Evolutionary conservation across 495 filamentous ascomycete species (phyloP).

Genomic region (Elaphomyces granulatus): DNA sequence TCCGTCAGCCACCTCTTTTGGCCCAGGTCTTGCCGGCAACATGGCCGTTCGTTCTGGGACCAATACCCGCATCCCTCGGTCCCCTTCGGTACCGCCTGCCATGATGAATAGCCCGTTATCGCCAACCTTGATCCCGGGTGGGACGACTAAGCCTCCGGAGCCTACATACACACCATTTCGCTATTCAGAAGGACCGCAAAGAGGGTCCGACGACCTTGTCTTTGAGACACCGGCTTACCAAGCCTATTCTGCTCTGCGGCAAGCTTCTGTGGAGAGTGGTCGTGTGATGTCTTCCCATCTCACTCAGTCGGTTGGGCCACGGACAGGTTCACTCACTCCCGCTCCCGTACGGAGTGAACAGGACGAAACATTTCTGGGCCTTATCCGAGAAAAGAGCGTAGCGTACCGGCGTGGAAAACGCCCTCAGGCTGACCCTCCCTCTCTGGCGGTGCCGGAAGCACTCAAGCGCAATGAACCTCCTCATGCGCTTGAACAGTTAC

Average conservation of each 20-base stretch:
- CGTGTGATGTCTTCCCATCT: conserved; percentile 26
- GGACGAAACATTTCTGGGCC: conserved; percentile 32
- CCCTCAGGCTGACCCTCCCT: background rate
- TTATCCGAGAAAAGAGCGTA: conserved; percentile 33
- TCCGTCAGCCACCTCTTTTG: conserved; percentile 7
- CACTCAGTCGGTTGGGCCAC: conserved; percentile 8
- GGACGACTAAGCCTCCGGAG: conserved; percentile 24
- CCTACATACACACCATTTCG: conserved; percentile 35
- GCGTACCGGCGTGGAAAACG: conserved; percentile 16
- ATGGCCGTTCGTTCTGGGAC: conserved; percentile 5
- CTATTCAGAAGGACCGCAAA: conserved; percentile 34
- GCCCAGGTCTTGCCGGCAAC: conserved; percentile 5
- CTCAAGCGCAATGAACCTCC: conserved; percentile 15
- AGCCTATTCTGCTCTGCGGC: conserved; percentile 32
- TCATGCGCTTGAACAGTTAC: conserved; percentile 21
- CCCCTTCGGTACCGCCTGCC: conserved; percentile 18
- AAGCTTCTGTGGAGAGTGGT: conserved; percentile 29
- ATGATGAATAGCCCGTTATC: conserved; percentile 14
- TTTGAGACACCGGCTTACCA: conserved; percentile 31
- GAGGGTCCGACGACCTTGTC: conserved; percentile 27
- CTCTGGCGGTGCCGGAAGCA: conserved; percentile 17
- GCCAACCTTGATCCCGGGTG: conserved; percentile 11
- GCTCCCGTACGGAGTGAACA: conserved; percentile 13
- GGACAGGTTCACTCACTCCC: conserved; percentile 6
- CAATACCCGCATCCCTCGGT: conserved; percentile 6